Evolutionary conservation across 2,329 filamentous ascomycete species (phyloP), one percentile per base, ranked within the genome.

Genomic region (Metarhizium robertsii): DNA sequence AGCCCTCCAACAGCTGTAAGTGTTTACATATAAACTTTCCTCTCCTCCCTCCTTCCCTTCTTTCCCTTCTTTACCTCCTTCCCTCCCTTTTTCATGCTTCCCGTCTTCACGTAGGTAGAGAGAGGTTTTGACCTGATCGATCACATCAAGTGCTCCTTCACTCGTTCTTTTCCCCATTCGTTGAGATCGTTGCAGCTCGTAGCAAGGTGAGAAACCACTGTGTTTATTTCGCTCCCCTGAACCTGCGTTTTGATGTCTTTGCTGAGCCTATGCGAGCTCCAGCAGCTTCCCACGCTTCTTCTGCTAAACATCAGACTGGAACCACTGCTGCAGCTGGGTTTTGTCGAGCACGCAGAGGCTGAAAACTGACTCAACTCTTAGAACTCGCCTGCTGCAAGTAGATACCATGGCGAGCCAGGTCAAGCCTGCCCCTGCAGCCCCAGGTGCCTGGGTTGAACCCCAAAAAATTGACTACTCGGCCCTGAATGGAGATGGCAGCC

Each of bases 381-480:
- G n/a, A 45, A 45, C n/a, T 20, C 42, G n/a, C 8, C 14, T 11
- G 1, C 11, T 45, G n/a, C 42, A 42, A 53, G 18, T 20, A 32
- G 6, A 45, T 13, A 50, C 30, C 6, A 58, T 56, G 56, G 42
- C 45, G 20, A n/a, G 32, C 13, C 20, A 42, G 7, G n/a, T n/a
- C 32, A 42, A 20, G 30, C 10, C 18, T 47, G 45, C 30, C 7
- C 13, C 7, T 29, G 25, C 45, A 29, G 14, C 20, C 45, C 52
- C 48, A 34, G 14, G 29, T 10, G 48, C 47, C 18, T 85, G 81
- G 81, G 70, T 70, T 10, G 63, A 75, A 50, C 71, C 71, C 0
- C 66, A 71, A 2, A 68, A 74, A 0, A 75, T 78, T 61, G 73
- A 83, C 62, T 84, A 85, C 65, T 64, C 67, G 14, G 60, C 67